Evolutionary conservation across 2,329 filamentous ascomycete genomes (phyloP).

Genomic region (Colletotrichum euphorbiae): DNA sequence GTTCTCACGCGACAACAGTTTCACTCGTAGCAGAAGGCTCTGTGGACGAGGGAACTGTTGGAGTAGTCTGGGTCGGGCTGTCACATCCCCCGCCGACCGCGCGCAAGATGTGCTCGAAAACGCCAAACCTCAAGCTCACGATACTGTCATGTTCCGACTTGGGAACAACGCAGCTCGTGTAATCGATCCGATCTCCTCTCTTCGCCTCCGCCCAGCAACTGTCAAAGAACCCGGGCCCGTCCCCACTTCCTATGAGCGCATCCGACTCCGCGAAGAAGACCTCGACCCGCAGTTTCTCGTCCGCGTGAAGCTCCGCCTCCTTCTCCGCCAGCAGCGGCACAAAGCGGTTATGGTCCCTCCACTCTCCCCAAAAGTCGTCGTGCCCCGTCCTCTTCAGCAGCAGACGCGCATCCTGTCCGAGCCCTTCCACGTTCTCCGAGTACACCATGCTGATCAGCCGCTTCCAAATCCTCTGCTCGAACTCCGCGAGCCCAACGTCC

Average conservation of each 20-base stretch:
- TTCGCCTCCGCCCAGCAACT: constrained; percentile 42
- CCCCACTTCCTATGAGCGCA: constrained; percentile 44
- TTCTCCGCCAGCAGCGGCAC: constrained; percentile 43
- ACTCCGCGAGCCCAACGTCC: constrained; percentile 29
- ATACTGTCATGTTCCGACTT: constrained; percentile 44
- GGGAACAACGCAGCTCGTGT: constrained; percentile 41
- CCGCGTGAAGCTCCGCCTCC: background rate
- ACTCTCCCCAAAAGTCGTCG: constrained; percentile 45
- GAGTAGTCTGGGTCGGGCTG: background rate
- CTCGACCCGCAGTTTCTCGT: constrained; percentile 41
- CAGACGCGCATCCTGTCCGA: constrained; percentile 46
- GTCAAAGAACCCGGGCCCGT: constrained; percentile 46
- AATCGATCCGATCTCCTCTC: constrained; percentile 40
- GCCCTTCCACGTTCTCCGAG: constrained; percentile 43
- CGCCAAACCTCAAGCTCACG: background rate
- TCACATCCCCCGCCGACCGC: constrained; percentile 1
- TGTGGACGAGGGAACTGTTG: background rate
- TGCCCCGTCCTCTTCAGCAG: constrained; percentile 44
- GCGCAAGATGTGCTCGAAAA: constrained; percentile 19
- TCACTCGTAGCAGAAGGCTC: background rate
- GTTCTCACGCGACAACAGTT: background rate
- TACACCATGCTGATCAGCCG: constrained; percentile 44
- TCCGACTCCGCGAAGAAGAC: constrained; percentile 48
- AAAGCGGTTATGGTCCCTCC: constrained; percentile 47
- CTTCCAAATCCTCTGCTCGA: constrained; percentile 42